Conservation (phyloP, 331 rosid genomes). For the Erythrophleum ivorense region DNA sequence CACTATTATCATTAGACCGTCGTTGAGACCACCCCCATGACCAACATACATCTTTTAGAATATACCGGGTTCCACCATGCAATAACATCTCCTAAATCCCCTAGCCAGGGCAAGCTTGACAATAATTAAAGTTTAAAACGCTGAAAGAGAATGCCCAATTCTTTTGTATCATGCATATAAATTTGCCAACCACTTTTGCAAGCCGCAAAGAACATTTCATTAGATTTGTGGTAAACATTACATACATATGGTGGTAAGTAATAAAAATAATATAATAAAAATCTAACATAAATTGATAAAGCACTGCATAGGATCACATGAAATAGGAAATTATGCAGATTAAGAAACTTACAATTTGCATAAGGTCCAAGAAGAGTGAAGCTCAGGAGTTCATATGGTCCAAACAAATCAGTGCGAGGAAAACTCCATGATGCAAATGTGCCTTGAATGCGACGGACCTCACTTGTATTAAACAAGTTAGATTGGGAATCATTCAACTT, state of each 20-base stretch:
- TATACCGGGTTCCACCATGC: neutral
- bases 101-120: constrained; percentile 1
- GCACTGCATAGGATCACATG: neutral
- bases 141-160: neutral
- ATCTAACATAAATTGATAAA: constrained; percentile 6
- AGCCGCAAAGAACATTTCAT: constrained; percentile 6
- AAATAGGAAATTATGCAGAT: constrained; percentile 27
- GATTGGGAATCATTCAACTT: constrained; percentile 22
- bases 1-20: no score
- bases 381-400: constrained; percentile 88
- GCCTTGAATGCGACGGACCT: constrained; percentile 54
- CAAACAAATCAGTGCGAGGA: constrained; percentile 61
- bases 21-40: no score
- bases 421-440: constrained; percentile 55
- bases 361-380: constrained; percentile 66
- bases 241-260: neutral
- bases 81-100: constrained; percentile 11
- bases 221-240: constrained; percentile 1
- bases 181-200: constrained; percentile 19
- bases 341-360: constrained; percentile 56
- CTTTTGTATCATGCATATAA: constrained; percentile 18
- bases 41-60: no score
- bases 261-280: neutral
- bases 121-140: neutral
- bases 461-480: constrained; percentile 52